Conservation (phyloP, 805 yeast genomes). For the Lipomyces orientalis region DNA sequence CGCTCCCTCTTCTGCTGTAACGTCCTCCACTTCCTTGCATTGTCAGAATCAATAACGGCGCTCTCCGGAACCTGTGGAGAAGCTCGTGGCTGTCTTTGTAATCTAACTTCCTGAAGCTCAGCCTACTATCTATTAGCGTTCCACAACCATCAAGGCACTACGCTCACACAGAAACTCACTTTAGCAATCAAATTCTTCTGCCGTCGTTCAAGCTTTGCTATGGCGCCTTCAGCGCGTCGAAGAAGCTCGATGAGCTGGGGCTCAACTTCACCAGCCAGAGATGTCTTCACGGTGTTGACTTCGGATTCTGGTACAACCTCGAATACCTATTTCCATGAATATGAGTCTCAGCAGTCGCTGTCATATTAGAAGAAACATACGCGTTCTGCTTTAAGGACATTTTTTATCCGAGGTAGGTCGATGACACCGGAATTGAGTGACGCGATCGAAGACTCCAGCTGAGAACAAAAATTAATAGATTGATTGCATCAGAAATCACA, state of each 20-base stretch:
- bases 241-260: conserved; percentile 41
- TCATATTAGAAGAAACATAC: conserved; percentile 8
- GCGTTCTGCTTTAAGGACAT: conserved; percentile 36
- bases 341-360: not conserved
- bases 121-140: conserved; percentile 29
- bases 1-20: conserved; percentile 38
- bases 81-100: conserved; percentile 31
- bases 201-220: conserved; percentile 40
- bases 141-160: not conserved
- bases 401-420: conserved; percentile 39
- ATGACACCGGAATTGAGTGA: conserved; percentile 28
- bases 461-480: not conserved
- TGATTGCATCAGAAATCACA: not conserved
- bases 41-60: conserved; percentile 13
- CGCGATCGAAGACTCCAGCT: conserved; percentile 30
- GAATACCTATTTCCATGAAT: conserved; percentile 35
- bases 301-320: conserved; percentile 43
- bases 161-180: conserved; percentile 4
- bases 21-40: conserved; percentile 30
- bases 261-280: conserved; percentile 41
- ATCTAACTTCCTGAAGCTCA: conserved; percentile 41
- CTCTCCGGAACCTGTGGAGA: conserved; percentile 2
- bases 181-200: conserved; percentile 38
- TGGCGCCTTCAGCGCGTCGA: conserved; percentile 38
- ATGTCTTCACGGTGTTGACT: conserved; percentile 36